Evolutionary conservation across 2,329 filamentous ascomycete genomes (phyloP).

Genomic region (Purpureocillium takamizusanense): DNA sequence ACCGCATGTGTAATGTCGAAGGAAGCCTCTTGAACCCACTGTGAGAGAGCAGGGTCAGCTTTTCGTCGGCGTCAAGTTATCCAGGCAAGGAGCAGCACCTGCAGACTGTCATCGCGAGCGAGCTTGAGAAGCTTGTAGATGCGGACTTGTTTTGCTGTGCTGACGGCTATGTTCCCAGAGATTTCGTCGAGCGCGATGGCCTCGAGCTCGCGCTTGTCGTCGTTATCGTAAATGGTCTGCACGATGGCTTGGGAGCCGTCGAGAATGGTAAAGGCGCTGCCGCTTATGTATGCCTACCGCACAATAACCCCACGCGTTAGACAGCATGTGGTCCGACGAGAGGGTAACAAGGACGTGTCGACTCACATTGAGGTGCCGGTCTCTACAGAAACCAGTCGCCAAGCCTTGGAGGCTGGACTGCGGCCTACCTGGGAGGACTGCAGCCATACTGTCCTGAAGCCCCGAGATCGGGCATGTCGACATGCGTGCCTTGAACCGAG

Average conservation of each 20-base stretch:
- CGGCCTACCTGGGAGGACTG: conserved; percentile 71
- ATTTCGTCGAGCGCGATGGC: conserved; percentile 74
- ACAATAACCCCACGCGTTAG: not conserved
- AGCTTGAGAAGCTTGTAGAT: conserved; percentile 66
- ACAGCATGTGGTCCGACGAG: not conserved
- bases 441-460: conserved; percentile 50
- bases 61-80: too few relatives aligned
- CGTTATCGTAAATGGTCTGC: conserved; percentile 87
- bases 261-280: conserved; percentile 78
- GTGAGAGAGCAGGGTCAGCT: conserved; percentile 11
- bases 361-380: conserved; percentile 62
- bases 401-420: conserved; percentile 70
- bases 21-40: conserved; percentile 58
- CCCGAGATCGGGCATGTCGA: too few relatives aligned
- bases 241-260: conserved; percentile 64
- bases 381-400: conserved; percentile 64
- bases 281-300: conserved; percentile 74
- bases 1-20: conserved; percentile 34
- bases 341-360: not conserved
- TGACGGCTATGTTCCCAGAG: conserved; percentile 77
- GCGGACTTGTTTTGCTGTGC: conserved; percentile 56
- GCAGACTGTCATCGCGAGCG: conserved; percentile 60
- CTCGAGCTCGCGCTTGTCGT: conserved; percentile 51
- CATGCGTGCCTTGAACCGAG: too few relatives aligned
- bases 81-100: conserved; percentile 38